Evolutionary conservation across 1,284 basidiomycete species (phyloP), one percentile per base, ranked within the genome.

Genomic region (Moniliella sp.): DNA sequence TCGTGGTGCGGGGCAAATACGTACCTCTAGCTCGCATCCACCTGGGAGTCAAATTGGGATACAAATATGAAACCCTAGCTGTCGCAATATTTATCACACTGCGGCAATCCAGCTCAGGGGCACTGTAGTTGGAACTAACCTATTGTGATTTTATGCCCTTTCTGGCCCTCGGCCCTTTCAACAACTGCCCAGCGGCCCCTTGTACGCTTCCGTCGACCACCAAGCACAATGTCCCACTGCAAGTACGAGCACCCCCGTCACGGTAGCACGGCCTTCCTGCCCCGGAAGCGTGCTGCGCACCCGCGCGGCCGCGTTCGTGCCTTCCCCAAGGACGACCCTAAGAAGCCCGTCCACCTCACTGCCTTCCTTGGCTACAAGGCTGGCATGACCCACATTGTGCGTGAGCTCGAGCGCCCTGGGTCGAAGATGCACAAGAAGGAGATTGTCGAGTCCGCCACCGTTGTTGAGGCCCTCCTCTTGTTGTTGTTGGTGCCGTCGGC

Each of bases 281-380:
- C 56, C 44, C 50, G 56, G 31, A 59, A 59, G 56, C 52, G 56
- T 35, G 54, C 56, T 27, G 52, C 54, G 39, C 46, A 51, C 30
- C 56, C 57, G 45, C 56, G 56, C 39, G 56, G 56, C 39, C 53
- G 50, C 48, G 46, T 21, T 9, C 17, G 11, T 18, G 19, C 36
- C 28, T 52, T 50, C 45, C 46, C 49, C 32, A 60, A 91, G 84
- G 91, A 99, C 74, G 88, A 97, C 72, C 73, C 83, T 66, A 93
- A 86, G 74, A 94, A 94, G 69, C 84, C 82, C 37, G 83, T 93
- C 45, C 88, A 99, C 69, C 73, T 99, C 66, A 99, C 91, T 57
- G 91, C 91, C 52, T 70, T 79, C 64, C 75, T 99, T 75, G 91
- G 88, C 56, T 99, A 93, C 79, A 97, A 99, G 75, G 91, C 88